These are phyloP conservation scores for Leptographium wingfieldii DNA, from an alignment of 2,329 filamentous ascomycete genomes.

Conservation along the genomic window DNA sequence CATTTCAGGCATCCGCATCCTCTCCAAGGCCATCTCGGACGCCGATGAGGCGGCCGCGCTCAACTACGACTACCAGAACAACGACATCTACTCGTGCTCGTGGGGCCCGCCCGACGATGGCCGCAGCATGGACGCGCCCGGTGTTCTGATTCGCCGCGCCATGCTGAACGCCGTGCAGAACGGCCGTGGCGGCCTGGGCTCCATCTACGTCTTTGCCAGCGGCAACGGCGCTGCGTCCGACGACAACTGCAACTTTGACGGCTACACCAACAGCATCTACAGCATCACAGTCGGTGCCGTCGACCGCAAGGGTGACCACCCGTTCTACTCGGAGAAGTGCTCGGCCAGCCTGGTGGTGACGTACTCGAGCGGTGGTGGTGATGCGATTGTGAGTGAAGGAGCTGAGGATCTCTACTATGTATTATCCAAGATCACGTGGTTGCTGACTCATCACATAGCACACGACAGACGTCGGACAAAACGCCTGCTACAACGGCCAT, in stretches of 20 bases:
- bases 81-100: slow-evolving; percentile 96
- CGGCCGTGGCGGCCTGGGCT: slow-evolving; percentile 70
- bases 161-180: slow-evolving; percentile 90
- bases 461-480: slow-evolving; percentile 83
- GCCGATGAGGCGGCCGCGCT: slow-evolving; percentile 84
- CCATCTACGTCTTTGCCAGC: slow-evolving; percentile 92
- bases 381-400: slow-evolving; percentile 54
- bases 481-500: slow-evolving; percentile 68
- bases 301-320: slow-evolving; percentile 74
- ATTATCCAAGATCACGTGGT: background rate
- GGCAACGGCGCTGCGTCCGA: slow-evolving; percentile 79
- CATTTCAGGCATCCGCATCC: slow-evolving; percentile 82
- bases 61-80: slow-evolving; percentile 83
- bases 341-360: slow-evolving; percentile 92
- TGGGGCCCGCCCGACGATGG: slow-evolving; percentile 97
- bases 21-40: slow-evolving; percentile 82
- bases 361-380: slow-evolving; percentile 81
- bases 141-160: slow-evolving; percentile 73
- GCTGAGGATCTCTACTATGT: no score
- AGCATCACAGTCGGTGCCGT: slow-evolving; percentile 94
- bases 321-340: slow-evolving; percentile 93
- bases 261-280: slow-evolving; percentile 99
- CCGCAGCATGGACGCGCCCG: slow-evolving; percentile 83
- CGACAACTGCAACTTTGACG: slow-evolving; percentile 99
- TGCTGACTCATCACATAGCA: slow-evolving; percentile 34